A percentile compares a stretch with the other conserved stretches of the same genome.
Evolutionary conservation across 2,329 filamentous ascomycete species (phyloP).

Genomic region (Phaeoacremonium minimum): DNA sequence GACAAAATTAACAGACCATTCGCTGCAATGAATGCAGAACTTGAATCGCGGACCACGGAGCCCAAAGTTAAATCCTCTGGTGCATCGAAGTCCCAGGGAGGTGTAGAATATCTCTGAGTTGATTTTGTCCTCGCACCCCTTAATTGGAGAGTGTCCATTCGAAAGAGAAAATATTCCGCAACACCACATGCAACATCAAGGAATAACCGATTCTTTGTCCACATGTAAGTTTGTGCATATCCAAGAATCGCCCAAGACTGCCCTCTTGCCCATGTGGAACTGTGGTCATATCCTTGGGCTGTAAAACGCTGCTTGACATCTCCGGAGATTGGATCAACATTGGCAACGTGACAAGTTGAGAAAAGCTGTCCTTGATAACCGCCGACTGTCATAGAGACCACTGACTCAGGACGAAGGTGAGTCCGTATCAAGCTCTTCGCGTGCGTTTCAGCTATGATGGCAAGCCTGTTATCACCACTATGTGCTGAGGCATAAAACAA

Average conservation of each 20-base stretch:
- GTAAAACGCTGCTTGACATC: constrained; percentile 32
- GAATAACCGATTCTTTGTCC: constrained; percentile 36
- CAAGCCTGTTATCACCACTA: constrained; percentile 17
- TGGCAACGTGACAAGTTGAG: constrained; percentile 41
- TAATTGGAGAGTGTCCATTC: constrained; percentile 21
- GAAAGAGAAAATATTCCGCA: constrained; percentile 40
- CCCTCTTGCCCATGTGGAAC: constrained; percentile 43
- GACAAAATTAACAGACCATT: constrained; percentile 14
- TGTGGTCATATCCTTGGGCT: constrained; percentile 38
- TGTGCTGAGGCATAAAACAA: constrained; percentile 29
- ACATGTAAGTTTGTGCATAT: constrained; percentile 41
- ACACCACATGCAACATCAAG: constrained; percentile 35
- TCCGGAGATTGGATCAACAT: constrained; percentile 35
- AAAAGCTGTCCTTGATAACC: constrained; percentile 15
- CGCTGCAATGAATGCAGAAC: constrained; percentile 12
- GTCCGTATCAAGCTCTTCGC: constrained; percentile 32
- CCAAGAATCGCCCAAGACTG: constrained; percentile 46
- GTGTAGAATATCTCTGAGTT: too few relatives aligned
- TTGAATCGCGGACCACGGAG: not conserved
- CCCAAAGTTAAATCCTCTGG: constrained; percentile 28
- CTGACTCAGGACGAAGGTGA: constrained; percentile 30
- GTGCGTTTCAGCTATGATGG: constrained; percentile 27
- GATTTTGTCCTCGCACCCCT: constrained; percentile 15
- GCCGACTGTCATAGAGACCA: not conserved
- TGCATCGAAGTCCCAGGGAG: constrained; percentile 44